phyloP scores from a whole-genome alignment of 805 yeast genomes.

The Wickerhamomyces hampshirensis region DNA sequence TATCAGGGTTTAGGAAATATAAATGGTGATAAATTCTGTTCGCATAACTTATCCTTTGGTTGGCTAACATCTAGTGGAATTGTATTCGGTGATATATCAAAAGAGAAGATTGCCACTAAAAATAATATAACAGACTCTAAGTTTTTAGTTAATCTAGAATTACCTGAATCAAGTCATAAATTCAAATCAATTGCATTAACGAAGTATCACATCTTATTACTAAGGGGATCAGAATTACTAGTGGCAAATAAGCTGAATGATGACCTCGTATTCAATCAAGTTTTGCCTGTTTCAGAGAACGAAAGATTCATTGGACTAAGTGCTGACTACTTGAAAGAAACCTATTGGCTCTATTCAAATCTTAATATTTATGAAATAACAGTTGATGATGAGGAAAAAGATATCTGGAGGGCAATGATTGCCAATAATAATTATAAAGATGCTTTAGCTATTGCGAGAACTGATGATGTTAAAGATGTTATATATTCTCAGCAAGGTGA shows the following conservation, averaged over 20 bases:
- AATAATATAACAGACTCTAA: slow-evolving; percentile 30
- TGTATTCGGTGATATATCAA: slow-evolving; percentile 34
- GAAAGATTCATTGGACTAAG: slow-evolving; percentile 42
- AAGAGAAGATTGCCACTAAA: slow-evolving; percentile 15
- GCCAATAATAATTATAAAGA: slow-evolving; percentile 52
- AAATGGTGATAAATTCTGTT: slow-evolving; percentile 28
- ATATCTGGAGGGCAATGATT: slow-evolving; percentile 69
- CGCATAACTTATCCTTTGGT: slow-evolving; percentile 30
- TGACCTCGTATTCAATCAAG: slow-evolving; percentile 38
- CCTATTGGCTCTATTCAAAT: slow-evolving; percentile 75
- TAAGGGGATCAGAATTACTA: slow-evolving; percentile 39
- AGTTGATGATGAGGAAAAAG: slow-evolving; percentile 60
- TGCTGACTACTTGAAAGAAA: slow-evolving; percentile 43
- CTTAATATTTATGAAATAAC: slow-evolving; percentile 65
- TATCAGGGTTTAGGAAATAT: slow-evolving; percentile 32
- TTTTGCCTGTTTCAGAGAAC: slow-evolving; percentile 30
- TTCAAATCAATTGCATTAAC: slow-evolving; percentile 42
- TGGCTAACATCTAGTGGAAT: slow-evolving; percentile 46
- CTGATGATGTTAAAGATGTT: slow-evolving; percentile 37
- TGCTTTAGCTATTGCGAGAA: slow-evolving; percentile 46
- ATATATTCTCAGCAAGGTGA: slow-evolving; percentile 55
- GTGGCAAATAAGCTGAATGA: slow-evolving; percentile 49
- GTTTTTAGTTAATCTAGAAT: slow-evolving; percentile 34
- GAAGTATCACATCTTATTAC: slow-evolving; percentile 47
- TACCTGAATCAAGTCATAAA: slow-evolving; percentile 30